phyloP scores from a whole-genome alignment of 495 filamentous ascomycete species.

The Penicillium paxilli region DNA sequence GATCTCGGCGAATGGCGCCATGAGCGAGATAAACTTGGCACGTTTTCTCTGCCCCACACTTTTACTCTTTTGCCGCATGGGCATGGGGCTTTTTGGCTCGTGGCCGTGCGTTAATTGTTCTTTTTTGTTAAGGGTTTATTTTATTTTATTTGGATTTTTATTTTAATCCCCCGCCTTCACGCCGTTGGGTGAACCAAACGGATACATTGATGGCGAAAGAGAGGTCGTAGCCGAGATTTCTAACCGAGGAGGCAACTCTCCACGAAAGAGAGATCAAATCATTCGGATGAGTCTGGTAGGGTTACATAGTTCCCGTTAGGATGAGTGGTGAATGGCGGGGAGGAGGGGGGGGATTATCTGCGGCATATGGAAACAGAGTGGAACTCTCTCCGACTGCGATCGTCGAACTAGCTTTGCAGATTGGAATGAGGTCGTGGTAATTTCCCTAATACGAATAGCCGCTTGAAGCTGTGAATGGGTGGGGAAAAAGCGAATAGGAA shows the following conservation, averaged over 20 bases:
- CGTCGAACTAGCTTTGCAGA: background rate
- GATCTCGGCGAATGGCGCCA: constrained; percentile 11
- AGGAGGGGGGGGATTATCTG: constrained; percentile 1
- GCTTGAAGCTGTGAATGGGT: background rate
- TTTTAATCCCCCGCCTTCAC: no score
- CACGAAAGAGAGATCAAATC: constrained; percentile 9
- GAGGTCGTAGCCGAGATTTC: constrained; percentile 12
- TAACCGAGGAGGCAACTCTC: constrained; percentile 10
- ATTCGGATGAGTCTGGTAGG: constrained; percentile 11
- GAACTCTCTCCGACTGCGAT: constrained; percentile 19
- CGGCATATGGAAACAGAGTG: constrained; percentile 6
- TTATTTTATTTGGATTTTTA: no score
- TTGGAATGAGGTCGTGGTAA: background rate
- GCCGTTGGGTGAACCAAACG: constrained; percentile 3
- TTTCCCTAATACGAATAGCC: background rate
- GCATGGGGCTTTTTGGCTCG: constrained; percentile 1
- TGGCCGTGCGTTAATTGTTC: constrained; percentile 15
- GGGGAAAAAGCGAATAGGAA: background rate
- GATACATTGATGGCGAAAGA: background rate
- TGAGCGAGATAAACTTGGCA: constrained; percentile 13
- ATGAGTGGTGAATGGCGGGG: background rate
- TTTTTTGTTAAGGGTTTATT: no score
- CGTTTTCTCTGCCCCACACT: constrained; percentile 14
- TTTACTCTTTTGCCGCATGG: constrained; percentile 3
- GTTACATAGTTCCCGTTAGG: constrained; percentile 30